Evolutionary conservation across 768 basidiomycete genomes (phyloP).

Genomic region (Hypholoma sublateritium): DNA sequence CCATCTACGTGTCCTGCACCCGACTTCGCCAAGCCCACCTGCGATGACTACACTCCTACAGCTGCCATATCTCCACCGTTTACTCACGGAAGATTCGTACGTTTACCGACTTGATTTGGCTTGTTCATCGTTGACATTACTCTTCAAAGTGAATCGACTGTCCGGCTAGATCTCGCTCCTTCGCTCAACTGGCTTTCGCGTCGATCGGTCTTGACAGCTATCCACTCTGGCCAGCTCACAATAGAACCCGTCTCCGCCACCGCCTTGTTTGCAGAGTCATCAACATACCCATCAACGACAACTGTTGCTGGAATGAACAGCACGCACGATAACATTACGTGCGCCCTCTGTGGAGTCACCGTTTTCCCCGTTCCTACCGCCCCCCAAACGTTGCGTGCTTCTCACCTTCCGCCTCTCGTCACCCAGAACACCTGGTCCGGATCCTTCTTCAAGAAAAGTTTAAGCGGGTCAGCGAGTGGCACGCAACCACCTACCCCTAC

Average conservation of each 20-base stretch:
- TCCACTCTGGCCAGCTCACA: conserved; percentile 82
- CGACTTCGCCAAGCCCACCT: conserved; percentile 59
- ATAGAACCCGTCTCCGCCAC: conserved; percentile 81
- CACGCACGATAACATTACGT: conserved; percentile 56
- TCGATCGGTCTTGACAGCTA: conserved; percentile 78
- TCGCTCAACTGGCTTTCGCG: conserved; percentile 94
- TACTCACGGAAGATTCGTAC: conserved; percentile 83
- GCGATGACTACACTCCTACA: conserved; percentile 72
- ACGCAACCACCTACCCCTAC: conserved; percentile 34
- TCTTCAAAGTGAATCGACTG: conserved; percentile 75
- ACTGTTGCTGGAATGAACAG: conserved; percentile 45
- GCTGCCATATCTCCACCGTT: conserved; percentile 75
- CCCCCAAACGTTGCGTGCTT: conserved; percentile 31
- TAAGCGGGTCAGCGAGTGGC: conserved; percentile 9
- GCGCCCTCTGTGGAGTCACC: conserved; percentile 75
- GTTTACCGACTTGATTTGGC: conserved; percentile 31
- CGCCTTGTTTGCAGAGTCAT: conserved; percentile 56
- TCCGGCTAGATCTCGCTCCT: conserved; percentile 91
- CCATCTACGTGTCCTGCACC: conserved; percentile 73
- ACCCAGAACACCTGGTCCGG: conserved; percentile 47
- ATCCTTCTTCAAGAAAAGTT: conserved; percentile 56
- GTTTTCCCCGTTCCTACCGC: conserved; percentile 41
- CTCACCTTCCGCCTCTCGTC: conserved; percentile 29
- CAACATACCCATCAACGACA: conserved; percentile 35
- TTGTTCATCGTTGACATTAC: conserved; percentile 11